Evolutionary conservation across 1,139 yeast species (phyloP).

Genomic region (Hyphopichia wangnamkhiaoensis): DNA sequence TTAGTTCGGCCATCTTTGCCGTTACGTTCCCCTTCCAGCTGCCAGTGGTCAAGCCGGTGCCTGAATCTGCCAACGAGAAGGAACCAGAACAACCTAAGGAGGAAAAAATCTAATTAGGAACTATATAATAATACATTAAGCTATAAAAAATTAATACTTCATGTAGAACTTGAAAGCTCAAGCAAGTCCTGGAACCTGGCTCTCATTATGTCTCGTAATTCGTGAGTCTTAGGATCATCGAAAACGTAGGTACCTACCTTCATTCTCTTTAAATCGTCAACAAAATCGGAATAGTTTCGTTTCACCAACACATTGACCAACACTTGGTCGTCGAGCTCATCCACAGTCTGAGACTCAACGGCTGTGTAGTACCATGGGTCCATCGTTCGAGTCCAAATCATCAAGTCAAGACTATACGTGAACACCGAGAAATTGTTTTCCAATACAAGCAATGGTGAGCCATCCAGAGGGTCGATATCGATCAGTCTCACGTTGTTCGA

Average conservation of each 20-base stretch:
- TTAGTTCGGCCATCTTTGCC: slow-evolving; percentile 28
- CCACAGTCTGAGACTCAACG: slow-evolving; percentile 3
- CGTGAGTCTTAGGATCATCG: slow-evolving; percentile 13
- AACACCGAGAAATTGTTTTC: slow-evolving; percentile 38
- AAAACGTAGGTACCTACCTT: slow-evolving; percentile 25
- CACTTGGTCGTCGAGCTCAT: not conserved
- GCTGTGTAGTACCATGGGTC: slow-evolving; percentile 50
- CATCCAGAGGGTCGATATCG: slow-evolving; percentile 35
- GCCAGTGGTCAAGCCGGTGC: slow-evolving; percentile 13
- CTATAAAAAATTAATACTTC: no score
- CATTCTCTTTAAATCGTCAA: slow-evolving; percentile 20
- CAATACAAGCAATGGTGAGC: slow-evolving; percentile 44
- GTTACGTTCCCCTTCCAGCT: slow-evolving; percentile 29
- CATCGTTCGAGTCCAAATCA: slow-evolving; percentile 47
- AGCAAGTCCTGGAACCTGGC: slow-evolving; percentile 20
- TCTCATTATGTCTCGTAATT: slow-evolving; percentile 25
- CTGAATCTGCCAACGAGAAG: not conserved
- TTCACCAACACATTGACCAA: slow-evolving; percentile 9
- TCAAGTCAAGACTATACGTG: slow-evolving; percentile 38
- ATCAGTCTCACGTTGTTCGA: slow-evolving; percentile 30
- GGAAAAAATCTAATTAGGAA: slow-evolving; percentile 2
- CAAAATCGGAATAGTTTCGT: slow-evolving; percentile 16
- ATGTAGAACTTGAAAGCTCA: slow-evolving; percentile 4
- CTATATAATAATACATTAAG: no score
- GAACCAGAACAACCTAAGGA: slow-evolving; percentile 4